Base-by-base conservation (phyloP, 441 rosid genomes). In the Geranium incanum region DNA sequence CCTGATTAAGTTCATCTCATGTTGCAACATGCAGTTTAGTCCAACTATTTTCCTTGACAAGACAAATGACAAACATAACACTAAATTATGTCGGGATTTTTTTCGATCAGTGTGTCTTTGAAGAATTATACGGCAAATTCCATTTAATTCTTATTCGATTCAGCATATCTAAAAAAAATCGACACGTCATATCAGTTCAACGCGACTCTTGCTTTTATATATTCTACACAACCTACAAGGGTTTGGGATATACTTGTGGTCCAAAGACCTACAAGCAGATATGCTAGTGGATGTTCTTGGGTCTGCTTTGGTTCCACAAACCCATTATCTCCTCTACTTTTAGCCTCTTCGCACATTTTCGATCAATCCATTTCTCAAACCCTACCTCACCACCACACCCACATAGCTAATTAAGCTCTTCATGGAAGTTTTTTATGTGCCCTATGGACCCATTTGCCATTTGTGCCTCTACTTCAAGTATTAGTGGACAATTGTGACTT, bases 361-460 rank as follows among this genome's bases (percentile, higher is more conserved):
- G 59, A 50, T 50, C 59, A 50, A 50, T 50, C 59, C 59, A 50
- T n/a, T 50, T 50, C 33, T 28, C 18, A 13, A 50, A 50, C 59
- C 59, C 59, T 50, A 50, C n/a, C 63, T 57, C 63, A 57, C 18
- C 63, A 57, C 21, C 63, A 55, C 16, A 50, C 21, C 62, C 19
- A 28, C 33, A 28, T 28, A 28, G 33, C 33, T 28, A 21, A 21
- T 21, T 21, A 5, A 3, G 19, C 62, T 7, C 62, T 16, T 16
- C 23, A 16, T 16, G 63, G 23, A 16, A 21, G 11, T 15, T 57
- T 45, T 45, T 9, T 13, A 45, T 9, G 52, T 45, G 52, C 33
- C 13, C 52, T 8, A 8, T 45, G 50, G 50, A 43, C 50, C 50
- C 50, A 43, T 43, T 41, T 28, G 33, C 33, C 33, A 28, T 28